Percentiles rank a stretch among this genome's conserved stretches.
These are phyloP conservation scores for Silybum marianum DNA, from an alignment of 129 eudicot species.

Conservation along the genomic window DNA sequence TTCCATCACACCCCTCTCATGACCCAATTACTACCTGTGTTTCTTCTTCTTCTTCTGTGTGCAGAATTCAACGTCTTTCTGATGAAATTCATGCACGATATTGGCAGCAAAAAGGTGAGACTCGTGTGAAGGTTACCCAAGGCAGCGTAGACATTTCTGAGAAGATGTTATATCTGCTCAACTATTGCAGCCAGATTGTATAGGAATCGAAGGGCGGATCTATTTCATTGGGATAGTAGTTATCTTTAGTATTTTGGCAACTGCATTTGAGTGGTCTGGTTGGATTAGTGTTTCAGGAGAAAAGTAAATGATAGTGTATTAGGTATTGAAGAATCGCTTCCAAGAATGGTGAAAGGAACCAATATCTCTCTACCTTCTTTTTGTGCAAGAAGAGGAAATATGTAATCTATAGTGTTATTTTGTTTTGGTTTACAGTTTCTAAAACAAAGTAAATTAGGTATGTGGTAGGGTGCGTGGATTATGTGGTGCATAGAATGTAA, in stretches of 20 bases:
- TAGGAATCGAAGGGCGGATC: not conserved
- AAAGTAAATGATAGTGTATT: no score
- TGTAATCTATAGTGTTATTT: not conserved
- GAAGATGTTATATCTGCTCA: constrained; percentile 12
- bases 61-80: no score
- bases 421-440: not conserved
- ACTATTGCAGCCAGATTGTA: constrained; percentile 15
- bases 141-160: not conserved
- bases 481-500: not conserved
- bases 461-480: not conserved
- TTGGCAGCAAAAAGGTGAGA: no score
- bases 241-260: not conserved
- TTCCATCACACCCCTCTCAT: no score
- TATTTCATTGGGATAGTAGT: not conserved
- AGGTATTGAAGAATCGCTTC: no score
- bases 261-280: not conserved
- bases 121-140: no score
- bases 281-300: not conserved
- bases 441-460: not conserved
- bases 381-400: no score
- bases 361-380: no score
- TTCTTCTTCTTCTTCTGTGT: no score
- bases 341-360: no score
- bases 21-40: no score
- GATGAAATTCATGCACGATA: no score